Evolutionary conservation across 2,329 filamentous ascomycete species (phyloP).

Genomic region (Juglanconis oblonga): DNA sequence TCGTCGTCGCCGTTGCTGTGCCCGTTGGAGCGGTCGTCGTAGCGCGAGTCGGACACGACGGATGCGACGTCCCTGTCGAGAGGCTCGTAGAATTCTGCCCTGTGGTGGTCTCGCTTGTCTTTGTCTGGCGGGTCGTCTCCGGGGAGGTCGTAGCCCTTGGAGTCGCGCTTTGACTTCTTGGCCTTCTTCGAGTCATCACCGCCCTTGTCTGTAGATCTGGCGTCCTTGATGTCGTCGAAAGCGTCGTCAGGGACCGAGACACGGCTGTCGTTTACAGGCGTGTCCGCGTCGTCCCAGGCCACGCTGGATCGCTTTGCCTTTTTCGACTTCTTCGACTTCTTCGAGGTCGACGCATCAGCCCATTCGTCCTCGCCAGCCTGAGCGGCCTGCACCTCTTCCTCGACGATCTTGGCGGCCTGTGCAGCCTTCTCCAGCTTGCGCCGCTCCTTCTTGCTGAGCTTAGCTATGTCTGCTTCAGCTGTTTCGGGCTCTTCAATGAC

Average conservation of each 20-base stretch:
- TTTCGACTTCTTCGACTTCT: constrained; percentile 26
- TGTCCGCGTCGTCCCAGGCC: constrained; percentile 18
- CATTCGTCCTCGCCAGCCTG: constrained; percentile 21
- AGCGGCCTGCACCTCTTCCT: constrained; percentile 19
- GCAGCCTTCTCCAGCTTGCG: constrained; percentile 45
- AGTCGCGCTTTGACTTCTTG: constrained; percentile 30
- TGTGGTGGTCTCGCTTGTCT: constrained; percentile 22
- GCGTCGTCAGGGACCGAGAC: constrained; percentile 29
- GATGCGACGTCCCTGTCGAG: constrained; percentile 46
- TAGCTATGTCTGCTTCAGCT: constrained; percentile 23
- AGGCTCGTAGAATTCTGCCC: constrained; percentile 33
- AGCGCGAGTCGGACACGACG: constrained; percentile 42
- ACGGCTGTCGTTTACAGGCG: constrained; percentile 26
- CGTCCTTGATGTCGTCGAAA: constrained; percentile 27
- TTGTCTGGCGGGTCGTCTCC: constrained; percentile 38
- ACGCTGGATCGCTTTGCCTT: constrained; percentile 19
- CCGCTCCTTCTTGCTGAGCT: constrained; percentile 47
- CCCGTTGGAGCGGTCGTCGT: constrained; percentile 33
- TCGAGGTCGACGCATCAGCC: constrained; percentile 27
- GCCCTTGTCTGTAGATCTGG: constrained; percentile 12
- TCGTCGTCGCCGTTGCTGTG: constrained; percentile 42
- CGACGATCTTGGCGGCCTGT: constrained; percentile 25
- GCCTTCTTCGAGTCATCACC: constrained; percentile 31
- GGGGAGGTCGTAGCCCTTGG: constrained; percentile 31
- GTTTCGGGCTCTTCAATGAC: constrained; percentile 20